phyloP scores from a whole-genome alignment of 768 basidiomycete genomes.

The Termitomyces sp. region DNA sequence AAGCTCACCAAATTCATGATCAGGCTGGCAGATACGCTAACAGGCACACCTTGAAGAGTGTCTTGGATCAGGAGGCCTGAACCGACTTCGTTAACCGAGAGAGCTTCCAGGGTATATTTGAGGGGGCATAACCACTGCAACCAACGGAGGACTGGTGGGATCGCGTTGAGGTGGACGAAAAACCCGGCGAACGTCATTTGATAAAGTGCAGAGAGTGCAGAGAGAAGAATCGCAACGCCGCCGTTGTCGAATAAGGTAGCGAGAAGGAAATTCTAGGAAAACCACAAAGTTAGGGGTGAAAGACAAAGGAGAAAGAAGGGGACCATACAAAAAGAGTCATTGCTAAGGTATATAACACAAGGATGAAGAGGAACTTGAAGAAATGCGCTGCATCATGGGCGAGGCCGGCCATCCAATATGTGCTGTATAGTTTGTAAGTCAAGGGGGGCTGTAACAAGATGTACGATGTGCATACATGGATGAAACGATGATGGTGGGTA shows the following conservation, averaged over 20 bases:
- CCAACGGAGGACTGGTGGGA: constrained; percentile 92
- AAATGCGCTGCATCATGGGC: constrained; percentile 73
- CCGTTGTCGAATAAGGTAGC: constrained; percentile 81
- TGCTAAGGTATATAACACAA: constrained; percentile 78
- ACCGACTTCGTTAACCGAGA: constrained; percentile 89
- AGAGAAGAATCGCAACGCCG: constrained; percentile 87
- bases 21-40: constrained; percentile 72
- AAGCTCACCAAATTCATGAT: constrained; percentile 79
- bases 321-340: constrained; percentile 81
- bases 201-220: constrained; percentile 70
- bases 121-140: constrained; percentile 87
- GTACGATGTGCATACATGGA: constrained; percentile 57
- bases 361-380: constrained; percentile 93
- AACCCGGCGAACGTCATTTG: constrained; percentile 91
- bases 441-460: not conserved
- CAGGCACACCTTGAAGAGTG: constrained; percentile 74
- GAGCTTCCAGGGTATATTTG: constrained; percentile 80
- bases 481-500: constrained; percentile 85
- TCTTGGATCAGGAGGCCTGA: constrained; percentile 85
- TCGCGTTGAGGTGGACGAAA: constrained; percentile 82
- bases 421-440: constrained; percentile 39
- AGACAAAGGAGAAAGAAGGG: not conserved
- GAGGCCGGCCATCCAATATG: constrained; percentile 97
- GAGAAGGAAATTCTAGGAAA: constrained; percentile 78
- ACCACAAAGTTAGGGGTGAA: not conserved